phyloP scores from a whole-genome alignment of 129 eudicot species.

The Rutidosis leptorrhynchoides region DNA sequence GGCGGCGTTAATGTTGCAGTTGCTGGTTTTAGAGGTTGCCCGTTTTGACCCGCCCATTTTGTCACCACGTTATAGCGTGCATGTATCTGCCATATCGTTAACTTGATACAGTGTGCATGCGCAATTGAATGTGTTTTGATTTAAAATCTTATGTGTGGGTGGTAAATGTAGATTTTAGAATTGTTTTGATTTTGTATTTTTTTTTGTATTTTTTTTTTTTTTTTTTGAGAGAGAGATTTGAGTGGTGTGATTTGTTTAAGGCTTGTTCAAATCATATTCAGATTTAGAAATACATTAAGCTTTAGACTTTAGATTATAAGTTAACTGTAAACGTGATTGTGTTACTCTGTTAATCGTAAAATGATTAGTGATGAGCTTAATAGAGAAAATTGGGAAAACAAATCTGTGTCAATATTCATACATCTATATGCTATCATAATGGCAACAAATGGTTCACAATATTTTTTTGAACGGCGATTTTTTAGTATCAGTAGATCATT shows the following conservation, averaged over 20 bases:
- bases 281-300: not conserved
- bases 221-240: slow-evolving; percentile 5
- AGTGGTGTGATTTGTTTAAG: slow-evolving; percentile 14
- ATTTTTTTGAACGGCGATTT: too few relatives aligned
- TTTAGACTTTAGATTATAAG: too few relatives aligned
- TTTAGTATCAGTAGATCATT: too few relatives aligned
- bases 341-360: too few relatives aligned
- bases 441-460: too few relatives aligned
- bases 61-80: too few relatives aligned
- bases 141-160: not conserved
- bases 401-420: too few relatives aligned
- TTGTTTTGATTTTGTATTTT: not conserved
- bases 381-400: too few relatives aligned
- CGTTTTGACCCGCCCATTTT: too few relatives aligned
- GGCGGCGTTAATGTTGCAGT: slow-evolving; percentile 39
- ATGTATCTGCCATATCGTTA: not conserved
- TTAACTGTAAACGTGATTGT: too few relatives aligned
- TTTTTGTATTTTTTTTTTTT: not conserved
- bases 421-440: too few relatives aligned
- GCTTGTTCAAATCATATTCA: not conserved
- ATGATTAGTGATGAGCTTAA: too few relatives aligned
- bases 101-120: not conserved
- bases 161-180: slow-evolving; percentile 2
- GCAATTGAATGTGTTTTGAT: not conserved
- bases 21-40: slow-evolving; percentile 9